phyloP scores from a whole-genome alignment of 805 yeast species.

The Lipomyces sp. region DNA sequence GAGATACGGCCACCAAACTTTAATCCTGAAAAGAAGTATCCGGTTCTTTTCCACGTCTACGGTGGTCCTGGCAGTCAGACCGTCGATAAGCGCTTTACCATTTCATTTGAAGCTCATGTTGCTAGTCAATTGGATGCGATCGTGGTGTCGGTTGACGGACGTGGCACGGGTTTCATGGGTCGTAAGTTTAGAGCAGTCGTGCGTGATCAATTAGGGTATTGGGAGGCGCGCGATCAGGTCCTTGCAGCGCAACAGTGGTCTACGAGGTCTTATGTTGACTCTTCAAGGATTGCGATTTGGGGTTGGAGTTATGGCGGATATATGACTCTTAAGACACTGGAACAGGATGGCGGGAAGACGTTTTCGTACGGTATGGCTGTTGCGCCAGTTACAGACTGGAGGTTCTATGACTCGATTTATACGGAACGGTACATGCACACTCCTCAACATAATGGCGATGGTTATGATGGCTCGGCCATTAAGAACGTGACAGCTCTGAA shows the following conservation, averaged over 20 bases:
- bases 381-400: conserved; percentile 97
- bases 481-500: conserved; percentile 61
- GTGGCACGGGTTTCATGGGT: conserved; percentile 94
- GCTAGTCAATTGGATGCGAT: conserved; percentile 79
- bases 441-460: conserved; percentile 67
- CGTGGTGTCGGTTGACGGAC: conserved; percentile 93
- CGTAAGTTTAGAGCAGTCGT: conserved; percentile 76
- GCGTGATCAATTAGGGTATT: conserved; percentile 77
- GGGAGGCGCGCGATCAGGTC: conserved; percentile 86
- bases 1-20: conserved; percentile 82
- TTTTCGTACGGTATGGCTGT: conserved; percentile 93
- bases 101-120: conserved; percentile 73
- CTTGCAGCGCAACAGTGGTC: conserved; percentile 79
- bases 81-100: conserved; percentile 64
- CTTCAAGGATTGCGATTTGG: conserved; percentile 78
- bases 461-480: conserved; percentile 65
- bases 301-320: conserved; percentile 99
- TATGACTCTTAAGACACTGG: conserved; percentile 86
- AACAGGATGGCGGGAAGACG: conserved; percentile 71
- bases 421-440: conserved; percentile 94
- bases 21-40: conserved; percentile 66
- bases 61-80: conserved; percentile 96
- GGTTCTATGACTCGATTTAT: conserved; percentile 86
- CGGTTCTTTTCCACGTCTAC: conserved; percentile 85
- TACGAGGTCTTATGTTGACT: conserved; percentile 65